Conservation (phyloP, 371 early-diverging fungal genomes). For the Mortierella sp. region DNA sequence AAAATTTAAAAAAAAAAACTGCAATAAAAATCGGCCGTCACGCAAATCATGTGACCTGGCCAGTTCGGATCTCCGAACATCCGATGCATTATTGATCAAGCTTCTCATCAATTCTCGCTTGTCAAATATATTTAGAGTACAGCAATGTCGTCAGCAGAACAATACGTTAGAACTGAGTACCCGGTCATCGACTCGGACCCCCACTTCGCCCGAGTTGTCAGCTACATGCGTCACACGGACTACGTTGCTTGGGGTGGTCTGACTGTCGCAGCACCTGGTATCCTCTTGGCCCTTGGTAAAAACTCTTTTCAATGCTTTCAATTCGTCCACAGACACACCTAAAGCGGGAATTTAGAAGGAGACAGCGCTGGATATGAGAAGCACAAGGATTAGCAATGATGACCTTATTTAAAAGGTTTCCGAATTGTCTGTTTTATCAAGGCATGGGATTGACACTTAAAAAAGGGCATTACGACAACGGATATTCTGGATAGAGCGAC, state of each 20-base stretch:
- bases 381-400: background rate
- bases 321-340: background rate
- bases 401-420: background rate
- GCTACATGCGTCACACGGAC: constrained; percentile 91
- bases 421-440: no score
- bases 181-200: constrained; percentile 82
- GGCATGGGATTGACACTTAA: no score
- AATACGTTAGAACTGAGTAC: constrained; percentile 65
- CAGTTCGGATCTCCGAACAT: background rate
- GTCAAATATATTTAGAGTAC: background rate
- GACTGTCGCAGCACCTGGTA: constrained; percentile 81
- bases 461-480: no score
- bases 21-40: background rate
- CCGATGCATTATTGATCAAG: constrained; percentile 6
- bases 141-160: constrained; percentile 56
- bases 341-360: background rate
- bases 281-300: constrained; percentile 82
- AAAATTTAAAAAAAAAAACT: background rate
- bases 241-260: constrained; percentile 78
- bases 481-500: no score
- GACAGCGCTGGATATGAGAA: background rate
- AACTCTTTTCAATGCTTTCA: background rate
- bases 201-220: constrained; percentile 86
- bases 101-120: background rate
- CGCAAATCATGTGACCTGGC: background rate